These are phyloP conservation scores for Anaeromyces robustus DNA, from an alignment of 192 early-diverging fungal species.

Conservation along the genomic window DNA sequence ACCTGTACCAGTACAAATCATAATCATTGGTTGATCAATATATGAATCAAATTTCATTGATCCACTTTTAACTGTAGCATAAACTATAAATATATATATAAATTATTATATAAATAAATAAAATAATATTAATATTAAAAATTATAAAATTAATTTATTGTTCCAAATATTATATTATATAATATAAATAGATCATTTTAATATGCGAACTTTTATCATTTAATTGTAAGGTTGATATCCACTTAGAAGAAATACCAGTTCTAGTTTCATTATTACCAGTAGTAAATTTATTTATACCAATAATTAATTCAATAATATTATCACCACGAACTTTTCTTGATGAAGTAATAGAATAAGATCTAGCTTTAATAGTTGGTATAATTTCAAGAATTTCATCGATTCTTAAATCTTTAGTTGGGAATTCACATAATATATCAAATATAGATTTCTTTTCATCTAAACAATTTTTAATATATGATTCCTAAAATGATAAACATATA, in stretches of 20 bases:
- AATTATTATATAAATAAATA: too few species aligned
- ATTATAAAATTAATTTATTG: too few species aligned
- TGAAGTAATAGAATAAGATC: slow-evolving; percentile 97
- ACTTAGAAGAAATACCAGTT: background rate
- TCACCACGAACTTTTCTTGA: slow-evolving; percentile 49
- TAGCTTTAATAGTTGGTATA: slow-evolving; percentile 81
- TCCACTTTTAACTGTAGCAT: background rate
- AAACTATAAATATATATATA: too few species aligned
- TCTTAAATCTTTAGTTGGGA: slow-evolving; percentile 61
- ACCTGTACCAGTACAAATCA: slow-evolving; percentile 47
- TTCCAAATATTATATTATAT: too few species aligned
- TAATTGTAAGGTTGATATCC: background rate
- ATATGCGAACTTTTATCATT: background rate
- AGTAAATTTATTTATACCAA: background rate
- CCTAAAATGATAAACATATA: background rate
- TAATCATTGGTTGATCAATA: background rate
- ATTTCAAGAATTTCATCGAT: slow-evolving; percentile 52
- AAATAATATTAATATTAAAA: too few species aligned
- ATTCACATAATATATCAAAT: slow-evolving; percentile 70
- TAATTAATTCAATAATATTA: background rate
- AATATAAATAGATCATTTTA: too few species aligned
- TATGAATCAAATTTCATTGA: background rate
- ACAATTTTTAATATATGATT: background rate
- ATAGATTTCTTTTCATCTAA: background rate
- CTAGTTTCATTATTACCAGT: background rate